A percentile compares a stretch with the other conserved stretches of the same genome.
These are phyloP conservation scores for Lipomyces orientalis DNA, from an alignment of 805 yeast species.

Conservation along the genomic window DNA sequence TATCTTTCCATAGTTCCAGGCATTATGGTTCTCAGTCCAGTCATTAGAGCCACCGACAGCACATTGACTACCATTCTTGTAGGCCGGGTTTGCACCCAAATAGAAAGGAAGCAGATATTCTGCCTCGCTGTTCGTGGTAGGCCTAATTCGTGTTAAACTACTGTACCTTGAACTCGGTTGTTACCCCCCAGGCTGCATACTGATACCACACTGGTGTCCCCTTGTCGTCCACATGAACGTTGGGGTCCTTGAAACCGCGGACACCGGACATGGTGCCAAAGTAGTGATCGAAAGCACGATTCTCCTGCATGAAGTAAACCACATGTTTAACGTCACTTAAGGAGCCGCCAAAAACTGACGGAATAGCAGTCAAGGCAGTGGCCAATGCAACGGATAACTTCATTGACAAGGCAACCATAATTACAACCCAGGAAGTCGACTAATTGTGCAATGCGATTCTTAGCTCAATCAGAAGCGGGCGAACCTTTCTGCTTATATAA, in stretches of 20 bases:
- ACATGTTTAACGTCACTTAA: conserved; percentile 32
- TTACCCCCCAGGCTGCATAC: background rate
- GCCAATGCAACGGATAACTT: background rate
- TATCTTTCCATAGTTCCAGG: conserved; percentile 40
- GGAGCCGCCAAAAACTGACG: background rate
- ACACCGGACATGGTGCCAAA: conserved; percentile 42
- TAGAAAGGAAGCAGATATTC: conserved; percentile 40
- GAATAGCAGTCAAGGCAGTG: conserved; percentile 5
- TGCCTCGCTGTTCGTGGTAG: conserved; percentile 15
- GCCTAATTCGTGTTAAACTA: conserved; percentile 4
- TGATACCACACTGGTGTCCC: conserved; percentile 30
- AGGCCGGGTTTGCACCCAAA: conserved; percentile 33
- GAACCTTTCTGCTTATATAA: too few relatives aligned
- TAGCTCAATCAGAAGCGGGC: too few relatives aligned
- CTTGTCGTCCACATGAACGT: conserved; percentile 27
- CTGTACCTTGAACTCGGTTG: background rate
- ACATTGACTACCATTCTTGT: conserved; percentile 39
- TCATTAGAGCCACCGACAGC: conserved; percentile 40
- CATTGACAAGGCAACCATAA: background rate
- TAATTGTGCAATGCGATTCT: too few relatives aligned
- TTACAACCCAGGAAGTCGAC: too few relatives aligned
- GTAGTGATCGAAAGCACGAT: conserved; percentile 42
- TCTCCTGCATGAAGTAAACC: conserved; percentile 42
- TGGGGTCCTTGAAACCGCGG: conserved; percentile 42
- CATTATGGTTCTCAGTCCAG: conserved; percentile 40